Conservation (phyloP, 768 basidiomycete species). For the Pholiota molesta region DNA sequence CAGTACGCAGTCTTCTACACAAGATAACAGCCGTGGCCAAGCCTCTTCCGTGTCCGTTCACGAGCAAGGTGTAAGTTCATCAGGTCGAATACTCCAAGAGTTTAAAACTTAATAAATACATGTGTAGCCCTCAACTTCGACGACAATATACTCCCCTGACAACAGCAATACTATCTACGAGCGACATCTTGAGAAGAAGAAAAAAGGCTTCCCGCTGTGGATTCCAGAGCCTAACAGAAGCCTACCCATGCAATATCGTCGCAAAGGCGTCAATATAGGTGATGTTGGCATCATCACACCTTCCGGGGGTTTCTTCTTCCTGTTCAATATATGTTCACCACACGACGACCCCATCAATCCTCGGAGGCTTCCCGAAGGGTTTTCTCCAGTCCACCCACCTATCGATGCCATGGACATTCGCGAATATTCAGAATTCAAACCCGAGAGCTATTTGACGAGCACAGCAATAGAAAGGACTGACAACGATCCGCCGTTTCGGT, state of each 20-base stretch:
- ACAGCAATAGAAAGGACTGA: slow-evolving; percentile 3
- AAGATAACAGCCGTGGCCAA: no score
- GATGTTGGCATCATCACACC: slow-evolving; percentile 22
- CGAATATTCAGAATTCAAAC: slow-evolving; percentile 11
- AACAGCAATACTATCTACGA: slow-evolving; percentile 15
- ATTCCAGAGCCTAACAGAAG: slow-evolving; percentile 16
- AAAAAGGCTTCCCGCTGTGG: slow-evolving; percentile 19
- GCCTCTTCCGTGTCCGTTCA: neutral
- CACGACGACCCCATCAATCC: slow-evolving; percentile 17
- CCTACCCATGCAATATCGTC: slow-evolving; percentile 15
- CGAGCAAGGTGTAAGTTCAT: neutral
- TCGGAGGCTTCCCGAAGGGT: slow-evolving; percentile 9
- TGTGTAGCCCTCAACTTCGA: neutral
- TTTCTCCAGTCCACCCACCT: slow-evolving; percentile 7
- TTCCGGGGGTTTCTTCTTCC: slow-evolving; percentile 16
- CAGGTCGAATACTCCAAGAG: neutral
- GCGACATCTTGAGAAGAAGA: slow-evolving; percentile 11
- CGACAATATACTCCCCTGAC: neutral
- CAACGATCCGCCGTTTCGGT: neutral
- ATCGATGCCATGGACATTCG: slow-evolving; percentile 7
- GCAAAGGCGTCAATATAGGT: slow-evolving; percentile 17
- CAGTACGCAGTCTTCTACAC: no score
- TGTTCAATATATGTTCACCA: slow-evolving; percentile 21
- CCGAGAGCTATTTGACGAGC: slow-evolving; percentile 13
- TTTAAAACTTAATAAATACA: neutral